Conservation (phyloP, 345 rosid species). For the Conringia planisiliqua region DNA sequence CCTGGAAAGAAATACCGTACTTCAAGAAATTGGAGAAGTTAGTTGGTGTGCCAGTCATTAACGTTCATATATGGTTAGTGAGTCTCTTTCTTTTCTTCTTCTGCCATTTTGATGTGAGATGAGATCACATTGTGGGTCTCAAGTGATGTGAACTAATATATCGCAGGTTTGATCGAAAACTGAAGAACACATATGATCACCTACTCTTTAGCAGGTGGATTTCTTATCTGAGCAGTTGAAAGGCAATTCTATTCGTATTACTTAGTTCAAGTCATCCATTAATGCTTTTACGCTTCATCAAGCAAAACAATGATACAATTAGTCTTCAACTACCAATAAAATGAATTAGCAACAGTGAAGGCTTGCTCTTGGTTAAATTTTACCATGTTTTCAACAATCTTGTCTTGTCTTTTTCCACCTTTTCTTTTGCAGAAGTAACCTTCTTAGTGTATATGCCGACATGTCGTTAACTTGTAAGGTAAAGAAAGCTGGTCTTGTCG, state of each 20-base stretch:
- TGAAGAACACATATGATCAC: conserved; percentile 84
- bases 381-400: neutral
- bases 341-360: neutral
- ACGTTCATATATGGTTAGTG: conserved; percentile 95
- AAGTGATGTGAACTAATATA: conserved; percentile 17
- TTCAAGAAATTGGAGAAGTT: conserved; percentile 84
- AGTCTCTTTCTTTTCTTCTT: neutral
- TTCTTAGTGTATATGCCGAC: conserved; percentile 93
- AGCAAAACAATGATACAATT: neutral
- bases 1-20: conserved; percentile 79
- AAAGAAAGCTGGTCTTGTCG: neutral
- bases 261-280: neutral
- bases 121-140: neutral
- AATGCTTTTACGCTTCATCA: neutral
- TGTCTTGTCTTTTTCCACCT: neutral
- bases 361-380: neutral
- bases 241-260: neutral
- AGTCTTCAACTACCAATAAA: neutral
- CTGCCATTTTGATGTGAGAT: neutral
- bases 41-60: conserved; percentile 95
- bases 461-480: conserved; percentile 97
- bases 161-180: conserved; percentile 91
- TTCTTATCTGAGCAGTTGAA: neutral
- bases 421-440: conserved; percentile 66
- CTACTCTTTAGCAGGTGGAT: conserved; percentile 91